Evolutionary conservation across 1,139 yeast genomes (phyloP).

Genomic region (Meyerozyma smithsonii): DNA sequence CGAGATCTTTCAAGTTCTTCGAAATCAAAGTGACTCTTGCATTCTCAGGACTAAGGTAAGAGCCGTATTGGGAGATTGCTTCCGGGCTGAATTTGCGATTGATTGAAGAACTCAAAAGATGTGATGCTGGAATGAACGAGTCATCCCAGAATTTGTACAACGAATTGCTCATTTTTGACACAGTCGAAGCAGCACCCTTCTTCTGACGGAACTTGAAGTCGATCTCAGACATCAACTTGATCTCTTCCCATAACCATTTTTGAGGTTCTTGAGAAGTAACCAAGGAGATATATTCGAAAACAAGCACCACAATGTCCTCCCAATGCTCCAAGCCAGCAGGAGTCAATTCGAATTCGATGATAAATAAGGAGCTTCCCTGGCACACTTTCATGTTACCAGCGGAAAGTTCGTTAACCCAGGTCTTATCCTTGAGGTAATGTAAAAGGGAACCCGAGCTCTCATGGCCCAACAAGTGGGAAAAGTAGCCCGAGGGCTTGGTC

Average conservation of each 20-base stretch:
- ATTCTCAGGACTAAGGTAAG: conserved; percentile 51
- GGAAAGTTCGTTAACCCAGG: conserved; percentile 78
- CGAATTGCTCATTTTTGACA: conserved; percentile 42
- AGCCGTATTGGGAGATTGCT: conserved; percentile 47
- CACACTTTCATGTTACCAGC: conserved; percentile 72
- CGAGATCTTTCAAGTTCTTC: conserved; percentile 36
- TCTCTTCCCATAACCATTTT: conserved; percentile 49
- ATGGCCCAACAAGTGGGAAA: conserved; percentile 83
- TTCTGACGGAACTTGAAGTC: conserved; percentile 68
- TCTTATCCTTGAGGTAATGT: conserved; percentile 59
- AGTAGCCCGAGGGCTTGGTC: conserved; percentile 64
- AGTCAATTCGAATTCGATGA: conserved; percentile 71
- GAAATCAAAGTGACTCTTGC: conserved; percentile 58
- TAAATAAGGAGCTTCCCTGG: conserved; percentile 62
- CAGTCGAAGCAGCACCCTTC: conserved; percentile 57
- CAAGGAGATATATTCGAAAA: conserved; percentile 71
- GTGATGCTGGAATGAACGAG: conserved; percentile 55
- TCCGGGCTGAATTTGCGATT: conserved; percentile 55
- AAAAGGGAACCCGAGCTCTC: conserved; percentile 84
- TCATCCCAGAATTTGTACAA: conserved; percentile 42
- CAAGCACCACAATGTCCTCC: conserved; percentile 50
- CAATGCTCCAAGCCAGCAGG: conserved; percentile 64
- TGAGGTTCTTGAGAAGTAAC: conserved; percentile 53
- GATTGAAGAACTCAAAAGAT: conserved; percentile 54
- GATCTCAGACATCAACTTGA: conserved; percentile 40